Percentiles rank a stretch among this genome's conserved stretches.
These are phyloP conservation scores for Tolypocladium pustulatum DNA, from an alignment of 2,329 filamentous ascomycete genomes.

Conservation along the genomic window DNA sequence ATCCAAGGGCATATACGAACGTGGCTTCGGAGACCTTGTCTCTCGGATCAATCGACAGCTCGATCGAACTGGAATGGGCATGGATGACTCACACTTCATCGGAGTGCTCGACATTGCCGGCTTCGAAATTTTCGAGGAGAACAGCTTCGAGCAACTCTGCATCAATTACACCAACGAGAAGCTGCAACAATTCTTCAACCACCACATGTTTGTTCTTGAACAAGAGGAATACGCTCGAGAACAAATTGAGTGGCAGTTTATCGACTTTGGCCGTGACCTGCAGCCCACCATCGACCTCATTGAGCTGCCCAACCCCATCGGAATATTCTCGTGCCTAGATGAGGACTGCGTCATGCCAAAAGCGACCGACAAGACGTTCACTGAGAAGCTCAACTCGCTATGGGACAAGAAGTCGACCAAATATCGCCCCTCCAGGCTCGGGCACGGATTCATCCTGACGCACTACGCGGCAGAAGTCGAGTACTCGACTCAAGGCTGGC, in stretches of 20 bases:
- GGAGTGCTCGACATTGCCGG: constrained; percentile 97
- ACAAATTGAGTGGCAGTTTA: constrained; percentile 99
- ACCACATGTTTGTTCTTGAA: constrained; percentile 99
- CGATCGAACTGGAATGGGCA: constrained; percentile 70
- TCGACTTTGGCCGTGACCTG: constrained; percentile 93
- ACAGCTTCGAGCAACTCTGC: constrained; percentile 97
- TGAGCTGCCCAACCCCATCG: constrained; percentile 90
- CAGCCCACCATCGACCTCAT: constrained; percentile 98
- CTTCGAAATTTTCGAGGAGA: constrained; percentile 96
- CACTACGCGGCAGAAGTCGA: constrained; percentile 98
- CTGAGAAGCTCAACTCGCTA: constrained; percentile 89
- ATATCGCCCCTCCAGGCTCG: constrained; percentile 78
- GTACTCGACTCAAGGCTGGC: constrained; percentile 88
- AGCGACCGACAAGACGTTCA: constrained; percentile 92
- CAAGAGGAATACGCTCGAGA: constrained; percentile 97
- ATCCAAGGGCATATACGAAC: constrained; percentile 95
- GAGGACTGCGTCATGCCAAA: constrained; percentile 99
- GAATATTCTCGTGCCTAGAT: constrained; percentile 96
- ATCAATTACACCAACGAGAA: constrained; percentile 99
- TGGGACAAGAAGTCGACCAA: constrained; percentile 96
- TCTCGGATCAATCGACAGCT: constrained; percentile 84
- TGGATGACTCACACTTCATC: constrained; percentile 91
- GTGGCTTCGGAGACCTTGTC: constrained; percentile 88
- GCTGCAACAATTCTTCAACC: constrained; percentile 98
- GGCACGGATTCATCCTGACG: constrained; percentile 88